Conservation (phyloP, 139 green algal species). For the Asterochloris erici region DNA sequence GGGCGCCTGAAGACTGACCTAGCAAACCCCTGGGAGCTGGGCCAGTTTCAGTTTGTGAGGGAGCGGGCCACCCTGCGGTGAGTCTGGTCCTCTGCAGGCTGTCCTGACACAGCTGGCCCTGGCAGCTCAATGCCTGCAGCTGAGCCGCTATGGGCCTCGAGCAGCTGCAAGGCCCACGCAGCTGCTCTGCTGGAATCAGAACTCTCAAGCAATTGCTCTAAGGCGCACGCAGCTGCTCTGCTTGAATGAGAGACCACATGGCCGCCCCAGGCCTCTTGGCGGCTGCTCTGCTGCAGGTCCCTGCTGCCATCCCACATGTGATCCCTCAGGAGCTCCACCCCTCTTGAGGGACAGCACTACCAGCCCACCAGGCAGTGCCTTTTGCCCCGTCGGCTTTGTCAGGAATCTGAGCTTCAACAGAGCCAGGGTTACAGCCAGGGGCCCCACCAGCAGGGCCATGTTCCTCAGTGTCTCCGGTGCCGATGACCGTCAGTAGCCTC, state of each 20-base stretch:
- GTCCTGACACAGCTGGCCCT: neutral
- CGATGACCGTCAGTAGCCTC: neutral
- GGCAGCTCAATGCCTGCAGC: neutral
- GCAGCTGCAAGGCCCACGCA: neutral
- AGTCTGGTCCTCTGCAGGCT: neutral
- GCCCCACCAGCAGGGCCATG: too few relatives aligned
- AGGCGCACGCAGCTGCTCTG: neutral
- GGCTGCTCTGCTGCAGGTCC: too few relatives aligned
- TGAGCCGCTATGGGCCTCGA: neutral
- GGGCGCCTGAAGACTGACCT: neutral
- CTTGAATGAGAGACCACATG: neutral
- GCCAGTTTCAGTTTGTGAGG: neutral
- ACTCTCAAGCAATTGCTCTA: neutral
- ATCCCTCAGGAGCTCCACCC: too few relatives aligned
- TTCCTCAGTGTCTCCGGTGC: conserved; percentile 10
- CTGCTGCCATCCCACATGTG: too few relatives aligned
- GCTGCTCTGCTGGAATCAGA: neutral
- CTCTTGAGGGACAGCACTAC: too few relatives aligned
- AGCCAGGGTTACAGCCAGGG: too few relatives aligned
- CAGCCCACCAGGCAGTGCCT: too few relatives aligned
- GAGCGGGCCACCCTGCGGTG: conserved; percentile 12
- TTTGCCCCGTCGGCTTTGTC: too few relatives aligned
- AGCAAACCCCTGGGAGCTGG: conserved; percentile 10
- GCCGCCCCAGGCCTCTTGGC: too few relatives aligned
- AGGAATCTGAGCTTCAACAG: too few relatives aligned